A percentile compares a stretch with the other conserved stretches of the same genome.
Evolutionary conservation across 495 filamentous ascomycete species (phyloP).

Genomic region (Parathielavia hyrcaniae): DNA sequence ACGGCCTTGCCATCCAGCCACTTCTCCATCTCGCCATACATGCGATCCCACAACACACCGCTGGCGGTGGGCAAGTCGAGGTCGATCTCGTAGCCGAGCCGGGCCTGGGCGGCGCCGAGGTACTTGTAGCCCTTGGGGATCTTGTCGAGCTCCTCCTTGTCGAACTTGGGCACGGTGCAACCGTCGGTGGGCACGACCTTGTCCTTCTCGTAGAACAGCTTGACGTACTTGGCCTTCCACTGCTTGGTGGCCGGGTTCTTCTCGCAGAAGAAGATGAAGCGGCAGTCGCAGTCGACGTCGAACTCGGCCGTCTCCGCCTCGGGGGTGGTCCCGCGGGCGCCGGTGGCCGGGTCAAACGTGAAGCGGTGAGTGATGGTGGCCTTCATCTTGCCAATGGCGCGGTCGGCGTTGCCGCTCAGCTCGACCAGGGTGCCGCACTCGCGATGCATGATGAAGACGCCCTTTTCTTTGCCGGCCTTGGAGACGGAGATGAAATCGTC

Average conservation of each 20-base stretch:
- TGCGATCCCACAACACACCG: constrained; percentile 30
- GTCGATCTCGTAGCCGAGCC: constrained; percentile 42
- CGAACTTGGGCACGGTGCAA: constrained; percentile 43
- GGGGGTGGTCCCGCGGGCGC: background rate
- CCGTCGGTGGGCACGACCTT: constrained; percentile 56
- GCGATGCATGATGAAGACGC: constrained; percentile 64
- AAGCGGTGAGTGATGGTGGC: constrained; percentile 65
- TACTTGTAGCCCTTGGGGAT: constrained; percentile 56
- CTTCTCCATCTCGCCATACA: constrained; percentile 43
- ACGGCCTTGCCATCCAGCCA: constrained; percentile 39
- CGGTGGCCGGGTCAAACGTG: constrained; percentile 29
- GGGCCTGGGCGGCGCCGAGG: constrained; percentile 44
- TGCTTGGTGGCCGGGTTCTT: constrained; percentile 34
- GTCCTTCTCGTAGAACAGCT: constrained; percentile 66
- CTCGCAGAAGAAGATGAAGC: constrained; percentile 58
- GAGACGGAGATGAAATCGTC: constrained; percentile 55
- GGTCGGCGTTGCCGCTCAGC: constrained; percentile 38
- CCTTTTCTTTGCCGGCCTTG: constrained; percentile 52
- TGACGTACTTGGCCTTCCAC: constrained; percentile 56
- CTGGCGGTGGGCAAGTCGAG: constrained; percentile 36
- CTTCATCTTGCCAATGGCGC: constrained; percentile 68
- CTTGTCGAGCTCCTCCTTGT: constrained; percentile 42
- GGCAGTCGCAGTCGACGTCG: constrained; percentile 58
- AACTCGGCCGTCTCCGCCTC: constrained; percentile 38
- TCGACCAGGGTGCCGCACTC: constrained; percentile 58